Percentiles rank a stretch among this genome's conserved stretches.
Conservation (phyloP, 1,284 basidiomycete genomes). For the Sphagnurus paluster region DNA sequence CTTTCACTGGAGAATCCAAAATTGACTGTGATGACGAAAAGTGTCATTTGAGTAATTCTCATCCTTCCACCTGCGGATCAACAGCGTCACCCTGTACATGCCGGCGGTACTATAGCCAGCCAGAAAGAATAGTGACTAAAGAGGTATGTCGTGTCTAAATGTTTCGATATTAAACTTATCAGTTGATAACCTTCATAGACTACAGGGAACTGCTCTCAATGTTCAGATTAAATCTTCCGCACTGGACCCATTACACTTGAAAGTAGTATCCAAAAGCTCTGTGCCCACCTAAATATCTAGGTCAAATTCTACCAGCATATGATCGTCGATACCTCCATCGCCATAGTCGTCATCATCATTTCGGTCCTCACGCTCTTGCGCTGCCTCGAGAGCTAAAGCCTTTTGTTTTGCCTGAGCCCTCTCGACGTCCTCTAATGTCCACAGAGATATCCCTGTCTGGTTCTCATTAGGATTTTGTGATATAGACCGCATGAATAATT, state of each 20-base stretch:
- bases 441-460: conserved; percentile 91
- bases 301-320: conserved; percentile 62
- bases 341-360: conserved; percentile 62
- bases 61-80: conserved; percentile 46
- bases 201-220: conserved; percentile 41
- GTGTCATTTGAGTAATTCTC: conserved; percentile 51
- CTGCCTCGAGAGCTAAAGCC: conserved; percentile 50
- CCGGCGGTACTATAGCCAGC: conserved; percentile 53
- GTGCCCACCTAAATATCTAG: conserved; percentile 27
- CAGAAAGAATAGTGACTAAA: conserved; percentile 33
- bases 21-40: conserved; percentile 51
- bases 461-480: conserved; percentile 96
- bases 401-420: conserved; percentile 80
- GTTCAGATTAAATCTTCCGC: conserved; percentile 24
- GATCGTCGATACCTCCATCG: conserved; percentile 74
- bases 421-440: conserved; percentile 88
- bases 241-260: conserved; percentile 4
- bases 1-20: conserved; percentile 46
- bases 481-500: conserved; percentile 96
- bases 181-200: conserved; percentile 30
- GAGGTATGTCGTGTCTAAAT: conserved; percentile 30
- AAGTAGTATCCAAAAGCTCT: no score
- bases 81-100: conserved; percentile 44
- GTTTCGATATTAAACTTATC: background rate
- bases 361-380: conserved; percentile 33